Evolutionary conservation across 495 filamentous ascomycete species (phyloP), one percentile per base, ranked within the genome.

Genomic region (Penicillium waksmanii): DNA sequence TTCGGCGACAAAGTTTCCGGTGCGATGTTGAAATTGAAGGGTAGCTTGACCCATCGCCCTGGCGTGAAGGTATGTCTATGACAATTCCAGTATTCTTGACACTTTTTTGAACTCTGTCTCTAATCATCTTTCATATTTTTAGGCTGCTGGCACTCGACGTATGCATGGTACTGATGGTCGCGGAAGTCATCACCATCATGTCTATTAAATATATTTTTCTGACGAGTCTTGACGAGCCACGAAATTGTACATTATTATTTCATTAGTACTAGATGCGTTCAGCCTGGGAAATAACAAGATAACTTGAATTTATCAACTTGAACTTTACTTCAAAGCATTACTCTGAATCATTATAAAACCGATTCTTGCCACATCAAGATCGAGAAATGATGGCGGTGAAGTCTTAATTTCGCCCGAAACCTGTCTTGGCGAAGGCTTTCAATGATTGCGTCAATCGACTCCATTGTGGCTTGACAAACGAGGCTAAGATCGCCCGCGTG

Each of bases 151-250:
- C 11, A 89, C 87, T 23, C 77, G 87, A 35, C 74, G 88, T 17
- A 89, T 90, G 87, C 81, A 85, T 62, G 88, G 88, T 13, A 90
- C 87, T 35, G 88, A 90, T 71, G 88, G 88, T 13, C 80, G 85
- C 6, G 80, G 82, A 46, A 72, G 71, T 40, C 71, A 57, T 51
- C 66, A 70, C 40, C 36, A 38, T 38, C 84, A 57, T 57, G 64
- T 54, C 13, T 67, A 69, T 34, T 69, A 56, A 40, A 52, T n/a
- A 35, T 19, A 13, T 17, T 21, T 17, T 36, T 17, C 33, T 51
- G 8, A 31, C 23, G 19, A 10, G 49, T 23, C 27, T 15, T 51
- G 21, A 48, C 12, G 46, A 48, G 46, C 21, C 13, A 48, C 6
- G 46, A 25, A 19, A 25, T 46, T 10, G 13, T 46, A 12, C n/a